A percentile compares a stretch with the other conserved stretches of the same genome.
phyloP scores from a whole-genome alignment of 2,329 filamentous ascomycete species.

The Lasiodiplodia sp. region DNA sequence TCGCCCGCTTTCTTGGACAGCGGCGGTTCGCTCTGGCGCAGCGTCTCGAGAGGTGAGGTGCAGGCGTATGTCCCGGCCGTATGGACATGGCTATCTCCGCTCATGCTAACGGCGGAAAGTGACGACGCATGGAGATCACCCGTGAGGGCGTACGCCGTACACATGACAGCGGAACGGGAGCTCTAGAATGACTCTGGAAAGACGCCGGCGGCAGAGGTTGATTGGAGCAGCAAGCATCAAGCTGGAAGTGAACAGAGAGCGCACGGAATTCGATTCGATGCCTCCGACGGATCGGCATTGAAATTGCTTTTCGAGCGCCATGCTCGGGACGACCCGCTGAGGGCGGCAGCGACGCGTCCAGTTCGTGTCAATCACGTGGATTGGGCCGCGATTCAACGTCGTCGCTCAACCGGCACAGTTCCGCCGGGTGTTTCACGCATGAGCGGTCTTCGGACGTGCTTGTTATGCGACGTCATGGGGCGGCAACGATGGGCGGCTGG shows the following conservation, averaged over 20 bases:
- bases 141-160: not conserved
- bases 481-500: conserved; percentile 10
- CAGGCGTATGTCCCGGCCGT: not conserved
- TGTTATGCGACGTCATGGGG: conserved; percentile 25
- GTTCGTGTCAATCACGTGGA: conserved; percentile 18
- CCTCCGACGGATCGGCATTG: conserved; percentile 23
- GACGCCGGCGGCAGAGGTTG: conserved; percentile 24
- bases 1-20: not conserved
- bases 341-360: conserved; percentile 18
- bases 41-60: not conserved
- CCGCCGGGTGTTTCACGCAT: conserved; percentile 23
- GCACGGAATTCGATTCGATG: conserved; percentile 20
- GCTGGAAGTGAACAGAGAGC: not conserved
- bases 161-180: not conserved
- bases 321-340: conserved; percentile 28
- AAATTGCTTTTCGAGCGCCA: conserved; percentile 27
- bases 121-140: conserved; percentile 20
- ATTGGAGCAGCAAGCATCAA: conserved; percentile 15
- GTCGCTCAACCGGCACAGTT: not conserved
- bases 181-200: conserved; percentile 23
- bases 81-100: conserved; percentile 14
- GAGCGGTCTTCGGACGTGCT: conserved; percentile 14
- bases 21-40: not conserved
- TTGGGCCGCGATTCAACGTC: conserved; percentile 7
- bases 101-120: not conserved